Evolutionary conservation across 2,329 filamentous ascomycete genomes (phyloP).

Genomic region (Epichloe baconii): DNA sequence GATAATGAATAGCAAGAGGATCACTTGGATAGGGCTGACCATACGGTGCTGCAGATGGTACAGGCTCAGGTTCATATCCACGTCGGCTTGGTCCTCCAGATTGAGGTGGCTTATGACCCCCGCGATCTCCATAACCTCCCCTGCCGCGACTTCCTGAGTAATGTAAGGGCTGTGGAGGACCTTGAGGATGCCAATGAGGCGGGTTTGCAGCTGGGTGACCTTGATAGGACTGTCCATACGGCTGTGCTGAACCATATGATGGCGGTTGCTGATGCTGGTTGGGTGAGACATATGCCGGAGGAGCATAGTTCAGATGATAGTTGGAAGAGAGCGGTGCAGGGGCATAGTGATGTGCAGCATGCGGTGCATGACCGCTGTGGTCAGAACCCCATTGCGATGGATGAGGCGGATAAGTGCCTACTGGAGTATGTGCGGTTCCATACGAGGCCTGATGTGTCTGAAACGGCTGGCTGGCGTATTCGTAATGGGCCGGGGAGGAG

Average conservation of each 20-base stretch:
- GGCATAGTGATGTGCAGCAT: conserved; percentile 31
- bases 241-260: conserved; percentile 28
- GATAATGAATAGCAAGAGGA: conserved; percentile 25
- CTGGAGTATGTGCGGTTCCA: conserved; percentile 22
- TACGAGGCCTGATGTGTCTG: conserved; percentile 18
- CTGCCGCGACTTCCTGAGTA: conserved; percentile 31
- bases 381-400: conserved; percentile 30
- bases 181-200: conserved; percentile 14
- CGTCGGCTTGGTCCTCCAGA: conserved; percentile 21
- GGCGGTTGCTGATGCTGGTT: conserved; percentile 31
- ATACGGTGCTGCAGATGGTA: conserved; percentile 22
- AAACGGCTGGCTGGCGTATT: conserved; percentile 29
- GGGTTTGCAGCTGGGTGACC: conserved; percentile 15
- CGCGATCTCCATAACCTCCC: conserved; percentile 33
- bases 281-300: conserved; percentile 33
- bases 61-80: conserved; percentile 20
- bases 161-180: conserved; percentile 17
- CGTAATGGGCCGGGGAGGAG: conserved; percentile 26
- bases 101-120: conserved; percentile 19
- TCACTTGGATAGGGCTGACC: conserved; percentile 27
- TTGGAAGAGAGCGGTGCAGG: conserved; percentile 37
- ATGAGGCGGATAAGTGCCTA: conserved; percentile 23
- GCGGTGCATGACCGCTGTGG: conserved; percentile 21
- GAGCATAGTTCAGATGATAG: conserved; percentile 47
- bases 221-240: conserved; percentile 24